Percentiles rank a stretch among this genome's conserved stretches.
Evolutionary conservation across 1,284 basidiomycete genomes (phyloP).

Genomic region (Coniophora puteana): DNA sequence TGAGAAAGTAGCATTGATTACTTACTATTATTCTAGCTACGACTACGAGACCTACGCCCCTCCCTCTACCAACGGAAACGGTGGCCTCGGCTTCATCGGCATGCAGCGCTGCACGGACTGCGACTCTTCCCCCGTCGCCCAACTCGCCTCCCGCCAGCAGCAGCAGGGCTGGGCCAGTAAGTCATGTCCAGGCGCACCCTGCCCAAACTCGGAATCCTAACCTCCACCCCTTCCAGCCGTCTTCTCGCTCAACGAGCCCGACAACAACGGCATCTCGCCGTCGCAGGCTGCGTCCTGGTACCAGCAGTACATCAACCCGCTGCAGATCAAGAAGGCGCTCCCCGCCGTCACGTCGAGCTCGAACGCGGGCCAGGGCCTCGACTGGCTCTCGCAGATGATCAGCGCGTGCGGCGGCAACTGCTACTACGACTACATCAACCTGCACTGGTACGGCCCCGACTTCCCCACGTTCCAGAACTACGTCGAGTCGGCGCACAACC

Average conservation of each 20-base stretch:
- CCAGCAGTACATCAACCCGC: constrained; percentile 30
- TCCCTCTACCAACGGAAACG: constrained; percentile 26
- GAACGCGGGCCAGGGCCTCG: constrained; percentile 24
- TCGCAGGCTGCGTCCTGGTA: constrained; percentile 33
- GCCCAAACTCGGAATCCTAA: not conserved
- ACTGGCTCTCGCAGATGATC: constrained; percentile 32
- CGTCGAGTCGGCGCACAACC: constrained; percentile 21
- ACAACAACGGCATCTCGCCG: constrained; percentile 23
- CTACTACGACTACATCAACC: constrained; percentile 30
- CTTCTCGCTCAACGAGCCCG: constrained; percentile 35
- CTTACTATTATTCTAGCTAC: constrained; percentile 19
- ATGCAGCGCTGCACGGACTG: constrained; percentile 37
- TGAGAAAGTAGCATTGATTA: not conserved
- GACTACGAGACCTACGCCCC: constrained; percentile 35
- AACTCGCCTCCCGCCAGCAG: constrained; percentile 27
- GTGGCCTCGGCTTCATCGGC: constrained; percentile 34
- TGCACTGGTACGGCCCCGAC: constrained; percentile 31
- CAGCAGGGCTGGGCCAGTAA: constrained; percentile 29
- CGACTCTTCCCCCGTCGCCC: constrained; percentile 29
- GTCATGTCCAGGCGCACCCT: constrained; percentile 2
- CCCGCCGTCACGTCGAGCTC: constrained; percentile 30
- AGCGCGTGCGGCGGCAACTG: constrained; percentile 26
- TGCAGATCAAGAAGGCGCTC: constrained; percentile 30
- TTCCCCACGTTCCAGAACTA: constrained; percentile 26
- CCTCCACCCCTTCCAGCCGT: constrained; percentile 20